A percentile compares a stretch with the other conserved stretches of the same genome.
Evolutionary conservation across 2,329 filamentous ascomycete species (phyloP).

Genomic region (Monilinia polystroma): DNA sequence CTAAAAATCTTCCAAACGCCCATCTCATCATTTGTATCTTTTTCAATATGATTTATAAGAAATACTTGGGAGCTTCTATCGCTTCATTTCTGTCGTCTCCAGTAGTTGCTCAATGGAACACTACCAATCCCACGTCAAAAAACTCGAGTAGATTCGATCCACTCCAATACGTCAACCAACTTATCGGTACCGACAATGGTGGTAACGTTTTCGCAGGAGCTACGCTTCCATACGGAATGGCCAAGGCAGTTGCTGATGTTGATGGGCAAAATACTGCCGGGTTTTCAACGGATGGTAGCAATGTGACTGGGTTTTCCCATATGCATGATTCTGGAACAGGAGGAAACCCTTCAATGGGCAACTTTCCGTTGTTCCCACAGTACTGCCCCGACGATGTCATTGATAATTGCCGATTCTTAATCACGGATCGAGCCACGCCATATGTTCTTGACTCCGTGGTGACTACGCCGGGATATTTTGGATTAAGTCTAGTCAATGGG

Average conservation of each 20-base stretch:
- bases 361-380: conserved; percentile 49
- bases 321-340: conserved; percentile 49
- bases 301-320: conserved; percentile 52
- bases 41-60: conserved; percentile 4
- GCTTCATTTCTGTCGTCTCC: not conserved
- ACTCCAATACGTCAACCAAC: conserved; percentile 46
- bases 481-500: conserved; percentile 55
- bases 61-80: not conserved
- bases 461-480: conserved; percentile 64
- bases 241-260: conserved; percentile 56
- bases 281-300: conserved; percentile 48
- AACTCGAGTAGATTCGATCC: conserved; percentile 21
- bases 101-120: conserved; percentile 16
- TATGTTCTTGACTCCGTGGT: conserved; percentile 49
- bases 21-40: not conserved
- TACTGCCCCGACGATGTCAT: conserved; percentile 49
- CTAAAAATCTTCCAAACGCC: not conserved
- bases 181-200: conserved; percentile 54
- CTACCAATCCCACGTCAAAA: not conserved
- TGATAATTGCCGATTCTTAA: conserved; percentile 55
- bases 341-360: conserved; percentile 48
- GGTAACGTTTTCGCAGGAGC: conserved; percentile 55
- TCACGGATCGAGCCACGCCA: conserved; percentile 48
- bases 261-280: conserved; percentile 48
- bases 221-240: conserved; percentile 54